Evolutionary conservation across 2,329 filamentous ascomycete genomes (phyloP), one percentile per base, ranked within the genome.

Genomic region (Sphaceloma murrayae): DNA sequence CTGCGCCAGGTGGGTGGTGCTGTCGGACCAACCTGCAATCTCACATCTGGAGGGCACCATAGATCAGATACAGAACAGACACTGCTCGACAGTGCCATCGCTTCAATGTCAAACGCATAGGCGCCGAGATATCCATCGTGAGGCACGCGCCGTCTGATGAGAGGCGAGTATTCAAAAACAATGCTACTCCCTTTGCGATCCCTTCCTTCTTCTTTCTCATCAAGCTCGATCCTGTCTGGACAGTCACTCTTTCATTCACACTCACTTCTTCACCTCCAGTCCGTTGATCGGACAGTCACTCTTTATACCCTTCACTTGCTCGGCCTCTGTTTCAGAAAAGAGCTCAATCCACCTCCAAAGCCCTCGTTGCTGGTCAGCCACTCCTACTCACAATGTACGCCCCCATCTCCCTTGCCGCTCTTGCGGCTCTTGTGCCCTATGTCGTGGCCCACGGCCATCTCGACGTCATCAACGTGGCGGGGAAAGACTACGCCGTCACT

Each of bases 401-500:
- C 18, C 36, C 36, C 22, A 30, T 40, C 36, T 31, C 34, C 32
- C 18, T 29, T 18, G 31, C 40, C 13, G 46, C 46, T 26, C 26
- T 44, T 33, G 39, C 53, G 19, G 52, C 51, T 27, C 43, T 51
- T 24, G 62, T 58, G 47, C 51, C 62, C 46, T 58, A 60, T 30
- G 65, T 62, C 45, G 55, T 62, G 40, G 67, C 66, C 40, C 68
- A 72, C 56, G 68, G 68, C 26, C 61, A 57, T 34, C 62, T 69
- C 40, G 57, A 52, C 4, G 61, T 64, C 48, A 58, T 70, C 43
- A 61, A 66, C 43, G 63, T 69, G 42, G 66, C 69, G 50, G 70
- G 69, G 40, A 56, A 58, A n/a, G 67, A 61, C 51, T 68, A 67
- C 53, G 52, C 60, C 44, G 63, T 66, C 47, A 63, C 63, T 63